Evolutionary conservation across 2,329 filamentous ascomycete genomes (phyloP).

Genomic region (Sporothrix globosa): DNA sequence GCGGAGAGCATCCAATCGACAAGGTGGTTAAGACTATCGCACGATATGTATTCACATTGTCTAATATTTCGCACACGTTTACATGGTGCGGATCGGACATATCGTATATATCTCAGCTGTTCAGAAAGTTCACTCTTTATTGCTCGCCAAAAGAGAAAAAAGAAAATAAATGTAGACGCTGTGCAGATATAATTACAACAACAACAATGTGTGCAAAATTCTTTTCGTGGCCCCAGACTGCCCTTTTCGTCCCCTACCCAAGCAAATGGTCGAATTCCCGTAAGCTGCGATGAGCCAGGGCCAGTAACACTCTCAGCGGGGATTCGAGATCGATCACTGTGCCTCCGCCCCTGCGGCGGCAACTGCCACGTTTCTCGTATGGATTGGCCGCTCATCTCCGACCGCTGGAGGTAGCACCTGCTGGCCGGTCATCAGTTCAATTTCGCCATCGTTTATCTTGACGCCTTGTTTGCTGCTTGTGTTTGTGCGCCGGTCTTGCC

Average conservation of each 20-base stretch:
- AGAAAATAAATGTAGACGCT: neutral
- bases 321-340: neutral
- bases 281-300: neutral
- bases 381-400: neutral
- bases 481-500: constrained; percentile 21
- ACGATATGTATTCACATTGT: neutral
- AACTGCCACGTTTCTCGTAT: neutral
- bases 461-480: constrained; percentile 31
- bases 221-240: neutral
- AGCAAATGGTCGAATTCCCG: neutral
- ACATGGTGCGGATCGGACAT: neutral
- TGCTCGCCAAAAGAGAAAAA: neutral
- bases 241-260: neutral
- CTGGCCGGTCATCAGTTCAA: neutral
- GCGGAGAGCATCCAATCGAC: neutral
- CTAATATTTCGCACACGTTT: neutral
- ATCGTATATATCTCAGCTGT: neutral
- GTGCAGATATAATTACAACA: constrained; percentile 10
- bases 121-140: constrained; percentile 2
- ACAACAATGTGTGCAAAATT: neutral
- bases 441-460: neutral
- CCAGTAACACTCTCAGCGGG: neutral
- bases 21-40: neutral
- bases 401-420: neutral
- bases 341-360: neutral